Percentiles rank a stretch among this genome's conserved stretches.
Evolutionary conservation across 768 basidiomycete species (phyloP).

Genomic region (Collybia sp.): DNA sequence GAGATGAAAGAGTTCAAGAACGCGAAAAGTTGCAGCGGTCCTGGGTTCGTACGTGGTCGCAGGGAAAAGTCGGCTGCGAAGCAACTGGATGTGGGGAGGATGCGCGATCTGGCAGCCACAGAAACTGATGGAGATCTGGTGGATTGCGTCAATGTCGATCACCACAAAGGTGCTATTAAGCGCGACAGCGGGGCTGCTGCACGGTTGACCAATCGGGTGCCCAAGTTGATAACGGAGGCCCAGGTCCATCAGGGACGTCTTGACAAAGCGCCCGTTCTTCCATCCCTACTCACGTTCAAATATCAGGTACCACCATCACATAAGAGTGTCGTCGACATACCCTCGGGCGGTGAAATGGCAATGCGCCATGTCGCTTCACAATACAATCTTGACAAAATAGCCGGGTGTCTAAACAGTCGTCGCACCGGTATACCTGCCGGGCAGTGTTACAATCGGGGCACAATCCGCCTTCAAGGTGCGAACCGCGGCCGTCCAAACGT

Average conservation of each 20-base stretch:
- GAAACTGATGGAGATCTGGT: constrained; percentile 20
- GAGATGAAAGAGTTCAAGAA: constrained; percentile 19
- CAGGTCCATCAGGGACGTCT: constrained; percentile 6
- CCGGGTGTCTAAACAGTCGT: not conserved
- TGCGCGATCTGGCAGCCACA: constrained; percentile 19
- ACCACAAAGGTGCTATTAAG: constrained; percentile 18
- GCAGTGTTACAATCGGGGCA: no score
- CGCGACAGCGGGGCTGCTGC: constrained; percentile 7
- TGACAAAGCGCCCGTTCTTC: constrained; percentile 7
- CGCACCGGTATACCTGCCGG: not conserved
- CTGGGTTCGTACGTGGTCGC: constrained; percentile 16
- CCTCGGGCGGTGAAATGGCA: constrained; percentile 10
- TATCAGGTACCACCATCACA: no score
- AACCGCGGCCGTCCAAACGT: constrained; percentile 3
- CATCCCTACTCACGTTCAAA: constrained; percentile 5
- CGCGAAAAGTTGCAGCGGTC: constrained; percentile 19
- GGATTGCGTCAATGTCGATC: constrained; percentile 20
- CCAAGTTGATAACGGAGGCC: constrained; percentile 18
- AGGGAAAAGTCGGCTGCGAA: constrained; percentile 18
- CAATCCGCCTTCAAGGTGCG: no score
- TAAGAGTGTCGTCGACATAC: not conserved
- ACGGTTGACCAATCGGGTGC: constrained; percentile 9
- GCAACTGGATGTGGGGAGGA: constrained; percentile 19
- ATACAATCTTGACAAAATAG: constrained; percentile 8
- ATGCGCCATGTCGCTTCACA: constrained; percentile 3